phyloP scores from a whole-genome alignment of 257 asterid genomes.

The Capsicum chinense region DNA sequence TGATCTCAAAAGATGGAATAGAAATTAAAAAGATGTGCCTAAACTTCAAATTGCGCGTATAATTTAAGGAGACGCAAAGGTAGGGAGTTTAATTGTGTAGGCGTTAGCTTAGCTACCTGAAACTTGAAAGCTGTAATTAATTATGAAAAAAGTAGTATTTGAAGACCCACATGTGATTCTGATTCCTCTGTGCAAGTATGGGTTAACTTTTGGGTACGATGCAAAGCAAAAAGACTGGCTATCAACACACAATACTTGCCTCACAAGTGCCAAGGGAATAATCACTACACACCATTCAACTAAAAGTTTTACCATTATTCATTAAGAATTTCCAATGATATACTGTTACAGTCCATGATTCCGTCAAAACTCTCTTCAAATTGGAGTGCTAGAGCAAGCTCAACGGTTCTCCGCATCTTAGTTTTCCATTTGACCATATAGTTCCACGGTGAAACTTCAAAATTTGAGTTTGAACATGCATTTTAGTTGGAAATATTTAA shows the following conservation, averaged over 20 bases:
- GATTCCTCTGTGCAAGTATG: constrained; percentile 17
- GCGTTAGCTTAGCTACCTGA: not conserved
- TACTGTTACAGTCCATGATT: constrained; percentile 7
- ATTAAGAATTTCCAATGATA: not conserved
- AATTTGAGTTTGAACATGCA: too few species aligned
- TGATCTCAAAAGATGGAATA: too few species aligned
- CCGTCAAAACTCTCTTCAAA: too few species aligned
- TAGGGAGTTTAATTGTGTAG: not conserved
- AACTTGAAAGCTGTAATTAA: not conserved
- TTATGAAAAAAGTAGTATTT: not conserved
- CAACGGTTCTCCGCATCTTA: too few species aligned
- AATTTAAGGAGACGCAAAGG: not conserved
- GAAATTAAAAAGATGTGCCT: too few species aligned
- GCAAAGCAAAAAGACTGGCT: constrained; percentile 1
- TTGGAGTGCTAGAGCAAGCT: too few species aligned
- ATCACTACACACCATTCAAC: not conserved
- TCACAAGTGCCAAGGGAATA: constrained; percentile 12
- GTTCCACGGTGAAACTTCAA: too few species aligned
- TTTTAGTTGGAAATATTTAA: too few species aligned
- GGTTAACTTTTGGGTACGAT: constrained; percentile 19
- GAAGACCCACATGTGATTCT: not conserved
- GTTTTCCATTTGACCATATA: too few species aligned
- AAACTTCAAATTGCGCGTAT: too few species aligned
- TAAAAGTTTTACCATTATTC: constrained; percentile 19
- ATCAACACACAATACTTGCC: not conserved